phyloP scores from a whole-genome alignment of 2,329 filamentous ascomycete genomes.

The Chalara sp. region DNA sequence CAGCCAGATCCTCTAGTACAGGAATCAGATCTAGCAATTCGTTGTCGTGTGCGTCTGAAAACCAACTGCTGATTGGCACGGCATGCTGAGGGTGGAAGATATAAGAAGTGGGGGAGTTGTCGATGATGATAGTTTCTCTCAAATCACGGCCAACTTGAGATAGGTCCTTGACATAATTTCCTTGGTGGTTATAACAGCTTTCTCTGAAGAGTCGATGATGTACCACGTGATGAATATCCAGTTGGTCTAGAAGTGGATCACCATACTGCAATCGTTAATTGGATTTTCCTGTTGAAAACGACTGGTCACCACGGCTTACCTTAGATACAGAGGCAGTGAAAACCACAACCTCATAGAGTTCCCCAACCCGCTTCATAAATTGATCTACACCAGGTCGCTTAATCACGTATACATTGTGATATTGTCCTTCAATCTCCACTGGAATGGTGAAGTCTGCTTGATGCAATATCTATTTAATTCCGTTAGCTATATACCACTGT shows the following conservation, averaged over 20 bases:
- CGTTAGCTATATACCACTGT: too few relatives aligned
- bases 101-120: constrained; percentile 98
- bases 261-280: constrained; percentile 60
- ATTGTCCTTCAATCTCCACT: constrained; percentile 97
- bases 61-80: constrained; percentile 99
- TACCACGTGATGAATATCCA: constrained; percentile 95
- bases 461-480: constrained; percentile 67
- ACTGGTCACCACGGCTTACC: constrained; percentile 41
- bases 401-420: constrained; percentile 99
- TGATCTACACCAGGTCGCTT: constrained; percentile 97
- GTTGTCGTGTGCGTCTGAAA: constrained; percentile 98
- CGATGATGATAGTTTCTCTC: constrained; percentile 97
- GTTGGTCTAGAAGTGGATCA: constrained; percentile 88
- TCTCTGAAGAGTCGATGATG: constrained; percentile 95
- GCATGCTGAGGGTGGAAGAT: constrained; percentile 99
- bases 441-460: constrained; percentile 99
- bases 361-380: constrained; percentile 97
- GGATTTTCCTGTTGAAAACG: background rate
- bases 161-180: constrained; percentile 98
- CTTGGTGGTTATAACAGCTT: constrained; percentile 98
- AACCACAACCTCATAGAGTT: constrained; percentile 96
- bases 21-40: constrained; percentile 96
- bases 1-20: constrained; percentile 93
- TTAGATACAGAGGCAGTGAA: constrained; percentile 99
- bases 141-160: constrained; percentile 95